A percentile compares a stretch with the other conserved stretches of the same genome.
Evolutionary conservation across 495 filamentous ascomycete genomes (phyloP).

Genomic region (Acidomyces sp.): DNA sequence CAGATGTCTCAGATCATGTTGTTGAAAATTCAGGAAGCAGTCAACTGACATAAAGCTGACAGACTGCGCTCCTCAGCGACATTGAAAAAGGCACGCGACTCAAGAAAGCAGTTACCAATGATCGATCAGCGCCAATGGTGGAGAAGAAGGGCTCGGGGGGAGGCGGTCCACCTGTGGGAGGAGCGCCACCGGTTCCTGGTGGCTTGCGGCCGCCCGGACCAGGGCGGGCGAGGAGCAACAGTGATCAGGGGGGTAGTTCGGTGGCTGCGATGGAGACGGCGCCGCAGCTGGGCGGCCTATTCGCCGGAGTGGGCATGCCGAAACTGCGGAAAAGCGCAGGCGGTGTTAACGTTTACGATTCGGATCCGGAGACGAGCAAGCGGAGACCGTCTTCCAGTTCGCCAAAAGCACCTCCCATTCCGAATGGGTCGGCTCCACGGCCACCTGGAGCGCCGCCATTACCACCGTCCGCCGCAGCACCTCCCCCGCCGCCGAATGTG

Average conservation of each 20-base stretch:
- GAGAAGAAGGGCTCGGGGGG: slow-evolving; percentile 37
- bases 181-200: slow-evolving; percentile 73
- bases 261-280: slow-evolving; percentile 33
- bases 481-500: slow-evolving; percentile 32
- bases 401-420: slow-evolving; percentile 26
- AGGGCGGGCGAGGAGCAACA: slow-evolving; percentile 67
- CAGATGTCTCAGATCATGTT: slow-evolving; percentile 5
- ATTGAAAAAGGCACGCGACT: slow-evolving; percentile 70
- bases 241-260: slow-evolving; percentile 47
- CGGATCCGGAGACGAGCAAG: slow-evolving; percentile 53
- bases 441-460: slow-evolving; percentile 49
- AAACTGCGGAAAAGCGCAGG: slow-evolving; percentile 78
- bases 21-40: slow-evolving; percentile 1
- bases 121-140: slow-evolving; percentile 74
- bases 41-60: slow-evolving; percentile 26
- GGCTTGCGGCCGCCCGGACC: slow-evolving; percentile 69
- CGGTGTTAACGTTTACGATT: slow-evolving; percentile 78
- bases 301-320: slow-evolving; percentile 79
- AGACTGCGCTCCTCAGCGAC: slow-evolving; percentile 83
- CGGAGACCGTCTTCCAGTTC: slow-evolving; percentile 4
- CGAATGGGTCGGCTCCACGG: slow-evolving; percentile 47
- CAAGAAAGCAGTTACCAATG: slow-evolving; percentile 86
- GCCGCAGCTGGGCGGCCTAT: slow-evolving; percentile 77
- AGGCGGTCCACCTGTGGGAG: slow-evolving; percentile 46
- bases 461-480: slow-evolving; percentile 45